phyloP scores from a whole-genome alignment of 2,329 filamentous ascomycete genomes.

The Pezicula neosporulosa region DNA sequence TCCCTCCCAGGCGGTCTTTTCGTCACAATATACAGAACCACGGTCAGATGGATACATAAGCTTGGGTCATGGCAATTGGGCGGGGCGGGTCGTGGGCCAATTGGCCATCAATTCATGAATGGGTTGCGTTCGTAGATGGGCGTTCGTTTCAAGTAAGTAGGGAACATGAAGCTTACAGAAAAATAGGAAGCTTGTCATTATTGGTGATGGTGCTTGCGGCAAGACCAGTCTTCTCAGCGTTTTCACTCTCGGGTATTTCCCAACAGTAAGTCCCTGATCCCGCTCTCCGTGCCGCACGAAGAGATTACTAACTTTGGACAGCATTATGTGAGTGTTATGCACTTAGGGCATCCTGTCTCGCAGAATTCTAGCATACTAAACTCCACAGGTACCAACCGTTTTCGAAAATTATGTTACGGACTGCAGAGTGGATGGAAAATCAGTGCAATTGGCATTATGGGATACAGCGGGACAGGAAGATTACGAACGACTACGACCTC shows the following conservation, averaged over 20 bases:
- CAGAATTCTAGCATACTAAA: conserved; percentile 39
- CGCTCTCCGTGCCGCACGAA: conserved; percentile 25
- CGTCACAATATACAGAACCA: too few species aligned
- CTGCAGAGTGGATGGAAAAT: conserved; percentile 96
- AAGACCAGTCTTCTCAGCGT: conserved; percentile 97
- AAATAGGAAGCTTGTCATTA: conserved; percentile 88
- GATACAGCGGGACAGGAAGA: conserved; percentile 99
- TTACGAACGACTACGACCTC: conserved; percentile 89
- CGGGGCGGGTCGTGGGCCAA: background rate
- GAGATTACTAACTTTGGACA: conserved; percentile 28
- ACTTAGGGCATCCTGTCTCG: background rate
- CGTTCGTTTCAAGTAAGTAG: too few species aligned
- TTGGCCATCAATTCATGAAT: background rate
- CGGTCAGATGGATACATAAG: background rate
- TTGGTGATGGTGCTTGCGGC: conserved; percentile 94
- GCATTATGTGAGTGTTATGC: conserved; percentile 41
- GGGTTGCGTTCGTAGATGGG: too few species aligned
- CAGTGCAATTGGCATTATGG: conserved; percentile 97
- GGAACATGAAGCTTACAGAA: conserved; percentile 1
- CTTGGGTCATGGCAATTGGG: background rate
- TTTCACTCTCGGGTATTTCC: conserved; percentile 96
- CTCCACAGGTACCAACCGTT: conserved; percentile 79
- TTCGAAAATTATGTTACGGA: conserved; percentile 99
- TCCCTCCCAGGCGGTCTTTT: background rate
- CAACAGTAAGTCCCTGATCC: conserved; percentile 66